Conservation (phyloP, 2,329 filamentous ascomycete species). For the Ceratocystiopsis sp. region DNA sequence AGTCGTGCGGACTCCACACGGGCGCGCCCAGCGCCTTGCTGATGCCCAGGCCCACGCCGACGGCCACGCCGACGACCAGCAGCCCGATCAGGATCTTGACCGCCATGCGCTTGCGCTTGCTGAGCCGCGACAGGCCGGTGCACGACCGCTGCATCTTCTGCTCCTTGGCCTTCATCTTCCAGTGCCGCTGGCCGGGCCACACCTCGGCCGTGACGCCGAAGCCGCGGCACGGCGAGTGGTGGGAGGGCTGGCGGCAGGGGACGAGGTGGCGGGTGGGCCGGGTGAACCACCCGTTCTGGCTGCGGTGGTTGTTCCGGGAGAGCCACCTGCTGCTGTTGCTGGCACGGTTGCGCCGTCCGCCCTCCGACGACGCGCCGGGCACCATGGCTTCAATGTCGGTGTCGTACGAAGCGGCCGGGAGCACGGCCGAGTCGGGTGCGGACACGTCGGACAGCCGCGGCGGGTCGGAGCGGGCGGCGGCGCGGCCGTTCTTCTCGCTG, state of each 20-base stretch:
- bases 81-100: conserved; percentile 36
- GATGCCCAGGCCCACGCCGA: conserved; percentile 41
- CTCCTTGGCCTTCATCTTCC: conserved; percentile 40
- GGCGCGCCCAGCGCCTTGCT: conserved; percentile 43
- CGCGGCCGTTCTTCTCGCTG: conserved; percentile 4
- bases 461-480: neutral
- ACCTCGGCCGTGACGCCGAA: conserved; percentile 32
- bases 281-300: conserved; percentile 18
- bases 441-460: conserved; percentile 20
- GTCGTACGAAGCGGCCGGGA: conserved; percentile 34
- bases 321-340: conserved; percentile 14
- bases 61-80: conserved; percentile 34
- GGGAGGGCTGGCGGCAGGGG: neutral
- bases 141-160: conserved; percentile 35
- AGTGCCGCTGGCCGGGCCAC: conserved; percentile 43
- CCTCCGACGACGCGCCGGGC: conserved; percentile 14
- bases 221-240: conserved; percentile 15
- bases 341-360: conserved; percentile 13
- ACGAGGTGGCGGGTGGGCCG: conserved; percentile 11
- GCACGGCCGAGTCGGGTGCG: conserved; percentile 23
- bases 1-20: conserved; percentile 26
- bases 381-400: conserved; percentile 39
- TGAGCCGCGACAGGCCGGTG: conserved; percentile 34
- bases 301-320: neutral
- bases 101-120: conserved; percentile 35